phyloP scores from a whole-genome alignment of 352 stramenopile species.

The Phytophthora agathidicida region DNA sequence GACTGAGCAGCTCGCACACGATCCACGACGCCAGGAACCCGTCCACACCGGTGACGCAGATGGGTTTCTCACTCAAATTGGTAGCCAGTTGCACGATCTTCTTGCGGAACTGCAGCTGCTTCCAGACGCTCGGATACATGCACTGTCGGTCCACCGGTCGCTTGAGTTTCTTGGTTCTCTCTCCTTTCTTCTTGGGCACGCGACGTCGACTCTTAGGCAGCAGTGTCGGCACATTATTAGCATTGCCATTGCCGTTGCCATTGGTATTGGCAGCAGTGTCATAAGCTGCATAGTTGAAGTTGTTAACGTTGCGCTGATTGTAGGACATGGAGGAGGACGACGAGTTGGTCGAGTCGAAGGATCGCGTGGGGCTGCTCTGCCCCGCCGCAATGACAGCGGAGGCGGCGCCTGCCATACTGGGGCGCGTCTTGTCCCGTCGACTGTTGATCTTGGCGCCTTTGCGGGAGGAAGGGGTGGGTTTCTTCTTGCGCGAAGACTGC shows the following conservation, averaged over 20 bases:
- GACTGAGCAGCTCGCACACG: conserved; percentile 76
- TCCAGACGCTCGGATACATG: conserved; percentile 88
- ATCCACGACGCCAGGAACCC: conserved; percentile 89
- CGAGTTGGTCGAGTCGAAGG: conserved; percentile 45
- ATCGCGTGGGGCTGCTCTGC: conserved; percentile 32
- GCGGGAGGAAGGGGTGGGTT: conserved; percentile 10
- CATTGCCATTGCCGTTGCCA: background rate
- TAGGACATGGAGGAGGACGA: conserved; percentile 40
- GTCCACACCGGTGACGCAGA: conserved; percentile 88
- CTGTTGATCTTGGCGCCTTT: conserved; percentile 14
- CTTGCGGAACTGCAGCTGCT: conserved; percentile 80
- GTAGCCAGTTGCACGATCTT: conserved; percentile 82
- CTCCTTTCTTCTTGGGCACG: conserved; percentile 32
- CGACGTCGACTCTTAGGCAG: conserved; percentile 36
- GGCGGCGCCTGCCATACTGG: conserved; percentile 22
- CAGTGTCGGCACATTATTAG: conserved; percentile 5
- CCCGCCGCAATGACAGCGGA: conserved; percentile 22
- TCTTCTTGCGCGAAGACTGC: conserved; percentile 46
- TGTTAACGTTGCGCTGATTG: conserved; percentile 21
- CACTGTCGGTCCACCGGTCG: conserved; percentile 45
- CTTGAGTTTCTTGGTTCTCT: conserved; percentile 35
- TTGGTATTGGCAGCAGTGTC: background rate
- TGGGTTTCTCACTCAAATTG: conserved; percentile 76
- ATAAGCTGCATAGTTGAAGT: conserved; percentile 21
- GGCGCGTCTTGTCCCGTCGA: conserved; percentile 16